These are phyloP conservation scores for Vanrija pseudolonga DNA, from an alignment of 1,284 basidiomycete genomes.

Conservation along the genomic window DNA sequence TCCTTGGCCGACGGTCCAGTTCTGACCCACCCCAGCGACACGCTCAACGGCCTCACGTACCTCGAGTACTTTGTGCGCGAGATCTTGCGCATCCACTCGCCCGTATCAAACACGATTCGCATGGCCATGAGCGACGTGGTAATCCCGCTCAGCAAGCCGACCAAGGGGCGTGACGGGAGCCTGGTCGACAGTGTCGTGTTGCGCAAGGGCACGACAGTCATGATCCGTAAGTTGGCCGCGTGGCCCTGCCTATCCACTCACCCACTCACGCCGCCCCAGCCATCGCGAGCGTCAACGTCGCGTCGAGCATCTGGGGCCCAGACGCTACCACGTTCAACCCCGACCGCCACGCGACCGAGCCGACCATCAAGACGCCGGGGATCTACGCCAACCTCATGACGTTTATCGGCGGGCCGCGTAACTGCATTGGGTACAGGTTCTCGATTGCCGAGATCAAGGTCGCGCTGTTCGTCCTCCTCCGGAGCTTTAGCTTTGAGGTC, in stretches of 20 bases:
- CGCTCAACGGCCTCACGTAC: constrained; percentile 51
- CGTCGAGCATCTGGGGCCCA: constrained; percentile 61
- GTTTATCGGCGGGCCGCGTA: constrained; percentile 63
- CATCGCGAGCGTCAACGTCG: constrained; percentile 59
- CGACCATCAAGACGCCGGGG: constrained; percentile 53
- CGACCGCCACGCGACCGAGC: constrained; percentile 14
- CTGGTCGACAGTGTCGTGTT: constrained; percentile 27
- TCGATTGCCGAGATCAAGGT: constrained; percentile 62
- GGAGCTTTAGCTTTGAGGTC: constrained; percentile 55
- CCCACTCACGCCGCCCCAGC: constrained; percentile 15
- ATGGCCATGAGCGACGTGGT: constrained; percentile 57
- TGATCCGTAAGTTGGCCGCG: constrained; percentile 13
- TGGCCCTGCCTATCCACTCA: neutral
- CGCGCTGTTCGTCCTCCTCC: constrained; percentile 56
- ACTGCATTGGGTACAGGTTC: constrained; percentile 60
- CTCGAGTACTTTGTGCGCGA: constrained; percentile 63
- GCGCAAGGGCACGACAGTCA: constrained; percentile 19
- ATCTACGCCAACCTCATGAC: constrained; percentile 63
- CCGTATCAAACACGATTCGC: constrained; percentile 62
- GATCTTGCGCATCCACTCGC: constrained; percentile 59
- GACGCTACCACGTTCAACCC: constrained; percentile 62
- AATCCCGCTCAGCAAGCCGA: constrained; percentile 56
- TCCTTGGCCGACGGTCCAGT: neutral
- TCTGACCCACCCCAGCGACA: constrained; percentile 21
- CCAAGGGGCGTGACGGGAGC: constrained; percentile 36